phyloP scores from a whole-genome alignment of 2,329 filamentous ascomycete species.

The Aspergillus chevalieri region DNA sequence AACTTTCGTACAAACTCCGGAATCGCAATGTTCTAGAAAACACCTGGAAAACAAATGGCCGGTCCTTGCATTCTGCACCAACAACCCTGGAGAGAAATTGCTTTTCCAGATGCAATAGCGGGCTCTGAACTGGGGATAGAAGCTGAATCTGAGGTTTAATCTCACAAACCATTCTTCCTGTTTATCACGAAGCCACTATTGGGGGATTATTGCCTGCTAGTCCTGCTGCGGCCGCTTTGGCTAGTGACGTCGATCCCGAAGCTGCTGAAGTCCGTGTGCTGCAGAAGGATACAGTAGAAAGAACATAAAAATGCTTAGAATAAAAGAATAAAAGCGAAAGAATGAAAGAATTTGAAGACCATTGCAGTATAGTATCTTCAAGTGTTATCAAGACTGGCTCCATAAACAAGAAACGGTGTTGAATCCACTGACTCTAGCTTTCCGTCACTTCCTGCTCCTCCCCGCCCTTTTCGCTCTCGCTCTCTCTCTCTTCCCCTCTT shows the following conservation, averaged over 20 bases:
- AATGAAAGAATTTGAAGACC: not conserved
- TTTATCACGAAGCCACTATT: slow-evolving; percentile 1
- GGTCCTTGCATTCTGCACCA: too few species aligned
- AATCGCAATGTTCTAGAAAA: slow-evolving; percentile 28
- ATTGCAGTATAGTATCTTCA: too few species aligned
- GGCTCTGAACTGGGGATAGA: too few species aligned
- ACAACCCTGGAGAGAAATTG: too few species aligned
- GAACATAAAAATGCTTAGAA: not conserved
- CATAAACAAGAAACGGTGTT: not conserved
- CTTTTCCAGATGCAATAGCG: too few species aligned
- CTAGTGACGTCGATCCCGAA: not conserved
- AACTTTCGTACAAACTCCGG: not conserved
- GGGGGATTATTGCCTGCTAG: slow-evolving; percentile 3
- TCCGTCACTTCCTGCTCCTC: slow-evolving; percentile 6
- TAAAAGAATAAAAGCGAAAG: not conserved
- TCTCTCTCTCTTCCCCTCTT: slow-evolving; percentile 8
- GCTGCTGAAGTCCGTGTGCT: not conserved
- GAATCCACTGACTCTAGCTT: slow-evolving; percentile 2
- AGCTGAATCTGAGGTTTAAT: too few species aligned
- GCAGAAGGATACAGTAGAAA: not conserved
- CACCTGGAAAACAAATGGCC: slow-evolving; percentile 20
- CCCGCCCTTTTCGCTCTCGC: slow-evolving; percentile 7
- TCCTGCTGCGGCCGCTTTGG: not conserved
- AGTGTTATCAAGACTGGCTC: not conserved
- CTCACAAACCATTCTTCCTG: too few species aligned